Conservation (phyloP, 345 rosid genomes). For the Luvunga scandens region DNA sequence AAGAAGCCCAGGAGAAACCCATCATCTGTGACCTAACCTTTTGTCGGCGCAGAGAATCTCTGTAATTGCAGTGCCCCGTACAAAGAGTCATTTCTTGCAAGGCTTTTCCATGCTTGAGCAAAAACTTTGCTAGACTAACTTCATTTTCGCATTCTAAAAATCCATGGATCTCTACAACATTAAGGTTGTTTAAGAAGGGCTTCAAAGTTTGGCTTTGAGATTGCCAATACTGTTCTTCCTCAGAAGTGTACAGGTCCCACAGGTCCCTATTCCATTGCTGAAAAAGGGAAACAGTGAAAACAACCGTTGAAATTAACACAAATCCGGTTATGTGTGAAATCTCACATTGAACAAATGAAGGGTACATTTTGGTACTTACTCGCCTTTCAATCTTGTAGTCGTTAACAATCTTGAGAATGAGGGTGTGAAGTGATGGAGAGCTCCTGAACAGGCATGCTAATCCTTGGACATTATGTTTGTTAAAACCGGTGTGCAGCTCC, state of each 20-base stretch:
- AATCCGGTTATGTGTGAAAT: background rate
- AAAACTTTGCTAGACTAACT: slow-evolving; percentile 65
- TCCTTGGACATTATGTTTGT: slow-evolving; percentile 45
- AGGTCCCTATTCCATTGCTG: slow-evolving; percentile 79
- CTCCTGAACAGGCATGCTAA: slow-evolving; percentile 59
- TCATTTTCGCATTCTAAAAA: slow-evolving; percentile 73
- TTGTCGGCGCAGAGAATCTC: slow-evolving; percentile 57
- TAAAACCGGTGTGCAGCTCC: slow-evolving; percentile 56
- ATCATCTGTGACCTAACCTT: slow-evolving; percentile 66
- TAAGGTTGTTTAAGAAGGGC: slow-evolving; percentile 57
- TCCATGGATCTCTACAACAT: slow-evolving; percentile 69
- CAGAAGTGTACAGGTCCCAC: slow-evolving; percentile 58
- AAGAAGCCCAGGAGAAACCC: slow-evolving; percentile 75
- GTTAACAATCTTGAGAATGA: slow-evolving; percentile 52
- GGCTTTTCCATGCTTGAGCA: slow-evolving; percentile 75
- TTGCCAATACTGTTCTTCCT: slow-evolving; percentile 76
- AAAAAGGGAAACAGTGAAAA: background rate
- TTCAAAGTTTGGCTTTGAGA: slow-evolving; percentile 40
- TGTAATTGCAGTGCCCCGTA: slow-evolving; percentile 44
- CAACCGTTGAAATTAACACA: background rate
- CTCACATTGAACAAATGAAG: background rate
- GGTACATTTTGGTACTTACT: slow-evolving; percentile 29
- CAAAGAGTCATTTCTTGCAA: slow-evolving; percentile 68
- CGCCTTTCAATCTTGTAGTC: slow-evolving; percentile 55
- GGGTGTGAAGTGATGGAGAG: slow-evolving; percentile 54